Evolutionary conservation across 2,329 filamentous ascomycete species (phyloP), one percentile per base, ranked within the genome.

Genomic region (Colletotrichum coccodes): DNA sequence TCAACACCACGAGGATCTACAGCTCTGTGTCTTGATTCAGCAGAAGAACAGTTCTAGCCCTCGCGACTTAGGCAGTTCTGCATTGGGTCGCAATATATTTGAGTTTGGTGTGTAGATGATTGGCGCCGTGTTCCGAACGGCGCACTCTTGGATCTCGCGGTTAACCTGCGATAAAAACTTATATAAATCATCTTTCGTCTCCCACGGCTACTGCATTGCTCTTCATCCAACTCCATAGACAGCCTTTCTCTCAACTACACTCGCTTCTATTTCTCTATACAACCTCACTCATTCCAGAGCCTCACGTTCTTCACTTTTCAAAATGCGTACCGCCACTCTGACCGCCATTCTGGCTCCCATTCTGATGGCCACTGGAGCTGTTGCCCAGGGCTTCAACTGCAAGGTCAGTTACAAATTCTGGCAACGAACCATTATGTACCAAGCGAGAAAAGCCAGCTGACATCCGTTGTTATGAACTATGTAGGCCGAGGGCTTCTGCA

Each of bases 401-500:
- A 40, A 60, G 46, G 58, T 60, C 4, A 32, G 46, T n/a, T 23
- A 28, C 18, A 16, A 32, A 42, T 23, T 52, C 32, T 14, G 23
- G 44, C 14, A n/a, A 32, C 32, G 32, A n/a, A 36, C 32, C n/a
- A 14, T 21, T 16, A 18, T 8, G 14, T 11, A 50, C 50, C 7
- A 53, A 9, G 50, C 32, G 1, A 38, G n/a, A 9, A 7, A n/a
- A 2, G 18, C 4, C n/a, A 21, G 21, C 32, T 53, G n/a, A 34
- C 18, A 6, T 2, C 30, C 8, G 4, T 21, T 34, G n/a, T 21
- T 53, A 21, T 9, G 5, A 38, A 53, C 18, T 26, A 16, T 40
- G n/a, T 52, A 59, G 40, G 23, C 56, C 56, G 34, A 62, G 28
- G 60, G 60, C 8, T 62, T 62, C 60, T 62, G 60, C 38, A 46